These are phyloP conservation scores for Phellinidium pouzarii DNA, from an alignment of 1,284 basidiomycete species.

Conservation along the genomic window DNA sequence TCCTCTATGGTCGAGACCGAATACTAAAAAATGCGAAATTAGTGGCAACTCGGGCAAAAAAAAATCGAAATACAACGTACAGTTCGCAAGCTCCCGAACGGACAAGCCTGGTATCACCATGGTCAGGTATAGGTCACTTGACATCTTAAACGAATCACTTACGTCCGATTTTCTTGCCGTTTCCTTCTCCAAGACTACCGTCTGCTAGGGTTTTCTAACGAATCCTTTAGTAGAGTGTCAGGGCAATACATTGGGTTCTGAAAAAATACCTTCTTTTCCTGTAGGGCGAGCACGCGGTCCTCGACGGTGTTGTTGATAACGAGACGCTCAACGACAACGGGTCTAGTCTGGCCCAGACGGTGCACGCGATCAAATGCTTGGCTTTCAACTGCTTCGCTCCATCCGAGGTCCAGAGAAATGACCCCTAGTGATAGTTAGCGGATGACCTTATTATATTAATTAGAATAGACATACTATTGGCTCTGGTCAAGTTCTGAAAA, in stretches of 20 bases:
- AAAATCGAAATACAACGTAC: conserved; percentile 29
- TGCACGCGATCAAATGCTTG: conserved; percentile 36
- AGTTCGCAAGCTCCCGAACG: conserved; percentile 36
- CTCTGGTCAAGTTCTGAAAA: conserved; percentile 45
- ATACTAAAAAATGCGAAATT: conserved; percentile 27
- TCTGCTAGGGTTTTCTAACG: conserved; percentile 43
- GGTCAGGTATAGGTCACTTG: conserved; percentile 19
- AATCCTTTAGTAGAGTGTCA: neutral
- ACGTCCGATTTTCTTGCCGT: conserved; percentile 48
- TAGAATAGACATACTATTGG: conserved; percentile 38
- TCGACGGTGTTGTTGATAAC: conserved; percentile 52
- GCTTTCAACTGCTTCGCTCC: conserved; percentile 52
- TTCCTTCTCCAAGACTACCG: conserved; percentile 53
- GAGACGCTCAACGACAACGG: conserved; percentile 53
- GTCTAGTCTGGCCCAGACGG: conserved; percentile 45
- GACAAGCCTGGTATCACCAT: conserved; percentile 31
- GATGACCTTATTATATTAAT: neutral
- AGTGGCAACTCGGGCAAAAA: neutral
- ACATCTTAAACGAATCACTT: conserved; percentile 27
- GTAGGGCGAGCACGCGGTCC: conserved; percentile 50
- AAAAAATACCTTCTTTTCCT: conserved; percentile 29
- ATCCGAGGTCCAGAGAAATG: conserved; percentile 54
- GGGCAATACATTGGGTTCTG: neutral
- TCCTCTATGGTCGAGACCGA: conserved; percentile 42
- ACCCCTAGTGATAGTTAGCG: conserved; percentile 30